phyloP scores from a whole-genome alignment of 2,329 filamentous ascomycete species.

The Podosphaera leucotricha region DNA sequence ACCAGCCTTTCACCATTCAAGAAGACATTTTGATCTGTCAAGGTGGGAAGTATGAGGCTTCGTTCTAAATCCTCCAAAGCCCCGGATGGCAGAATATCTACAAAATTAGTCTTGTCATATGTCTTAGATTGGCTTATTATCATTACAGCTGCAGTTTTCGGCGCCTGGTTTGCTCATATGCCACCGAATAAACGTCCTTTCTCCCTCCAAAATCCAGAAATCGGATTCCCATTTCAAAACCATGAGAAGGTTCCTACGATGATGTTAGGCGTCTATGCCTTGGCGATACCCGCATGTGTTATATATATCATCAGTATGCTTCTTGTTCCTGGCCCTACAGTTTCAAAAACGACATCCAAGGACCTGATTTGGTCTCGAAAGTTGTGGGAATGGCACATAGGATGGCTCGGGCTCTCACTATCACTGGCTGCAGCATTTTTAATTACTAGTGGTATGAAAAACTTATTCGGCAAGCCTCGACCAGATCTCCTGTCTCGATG shows the following conservation, averaged over 20 bases:
- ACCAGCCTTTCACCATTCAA: no score
- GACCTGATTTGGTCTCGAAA: conserved; percentile 54
- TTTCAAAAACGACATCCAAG: conserved; percentile 35
- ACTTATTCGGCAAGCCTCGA: conserved; percentile 37
- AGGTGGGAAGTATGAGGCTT: no score
- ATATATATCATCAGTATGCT: conserved; percentile 44
- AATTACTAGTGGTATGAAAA: conserved; percentile 72
- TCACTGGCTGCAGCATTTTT: conserved; percentile 51
- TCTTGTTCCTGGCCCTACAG: conserved; percentile 49
- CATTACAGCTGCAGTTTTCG: conserved; percentile 32
- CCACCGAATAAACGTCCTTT: conserved; percentile 48
- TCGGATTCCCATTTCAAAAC: conserved; percentile 49
- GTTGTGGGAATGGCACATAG: conserved; percentile 74
- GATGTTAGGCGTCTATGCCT: conserved; percentile 37
- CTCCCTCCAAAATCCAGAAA: conserved; percentile 47
- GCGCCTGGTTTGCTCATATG: conserved; percentile 32
- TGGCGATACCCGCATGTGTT: conserved; percentile 40
- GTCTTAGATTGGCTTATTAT: conserved; percentile 52
- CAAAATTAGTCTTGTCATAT: conserved; percentile 35
- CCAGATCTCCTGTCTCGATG: conserved; percentile 48
- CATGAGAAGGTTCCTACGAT: conserved; percentile 49
- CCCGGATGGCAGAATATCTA: conserved; percentile 2
- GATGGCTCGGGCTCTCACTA: conserved; percentile 60
- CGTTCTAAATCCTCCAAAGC: no score
- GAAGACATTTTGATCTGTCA: no score